A percentile compares a stretch with the other conserved stretches of the same genome.
phyloP scores from a whole-genome alignment of 2,329 filamentous ascomycete species.

The Fusarium setosum region DNA sequence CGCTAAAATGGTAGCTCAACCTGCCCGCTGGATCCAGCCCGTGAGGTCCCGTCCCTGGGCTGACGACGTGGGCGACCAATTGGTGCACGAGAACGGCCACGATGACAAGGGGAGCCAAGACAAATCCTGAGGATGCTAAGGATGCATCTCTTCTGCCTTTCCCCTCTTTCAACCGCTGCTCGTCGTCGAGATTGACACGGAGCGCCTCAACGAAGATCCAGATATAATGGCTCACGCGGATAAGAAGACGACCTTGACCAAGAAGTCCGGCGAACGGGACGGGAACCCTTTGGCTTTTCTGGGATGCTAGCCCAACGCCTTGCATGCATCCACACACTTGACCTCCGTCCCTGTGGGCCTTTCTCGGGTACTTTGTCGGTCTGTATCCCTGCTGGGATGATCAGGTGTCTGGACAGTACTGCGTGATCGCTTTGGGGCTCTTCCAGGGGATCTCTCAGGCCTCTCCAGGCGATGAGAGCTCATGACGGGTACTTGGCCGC shows the following conservation, averaged over 20 bases:
- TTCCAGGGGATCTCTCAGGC: constrained; percentile 7
- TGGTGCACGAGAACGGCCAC: constrained; percentile 20
- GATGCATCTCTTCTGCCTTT: constrained; percentile 13
- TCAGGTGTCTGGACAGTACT: constrained; percentile 26
- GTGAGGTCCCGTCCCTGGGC: constrained; percentile 41
- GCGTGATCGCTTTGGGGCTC: not conserved
- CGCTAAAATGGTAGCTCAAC: constrained; percentile 43
- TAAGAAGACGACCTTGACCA: constrained; percentile 12
- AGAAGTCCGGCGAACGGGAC: constrained; percentile 40
- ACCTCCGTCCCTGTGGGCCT: constrained; percentile 36
- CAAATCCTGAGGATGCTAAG: too few relatives aligned
- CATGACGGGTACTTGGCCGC: constrained; percentile 10
- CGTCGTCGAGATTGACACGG: not conserved
- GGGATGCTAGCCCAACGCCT: constrained; percentile 44
- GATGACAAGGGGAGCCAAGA: constrained; percentile 27
- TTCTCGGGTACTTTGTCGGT: constrained; percentile 27
- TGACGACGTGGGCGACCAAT: constrained; percentile 38
- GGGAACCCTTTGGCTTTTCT: constrained; percentile 43
- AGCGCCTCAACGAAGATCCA: not conserved
- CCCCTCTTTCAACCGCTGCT: not conserved
- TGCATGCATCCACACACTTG: constrained; percentile 42
- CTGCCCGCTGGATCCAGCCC: constrained; percentile 45
- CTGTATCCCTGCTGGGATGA: constrained; percentile 10
- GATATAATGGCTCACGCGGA: constrained; percentile 17
- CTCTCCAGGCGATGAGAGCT: not conserved